A percentile compares a stretch with the other conserved stretches of the same genome.
Conservation (phyloP, 1,139 yeast genomes). For the Geotrichum macrosporum region DNA sequence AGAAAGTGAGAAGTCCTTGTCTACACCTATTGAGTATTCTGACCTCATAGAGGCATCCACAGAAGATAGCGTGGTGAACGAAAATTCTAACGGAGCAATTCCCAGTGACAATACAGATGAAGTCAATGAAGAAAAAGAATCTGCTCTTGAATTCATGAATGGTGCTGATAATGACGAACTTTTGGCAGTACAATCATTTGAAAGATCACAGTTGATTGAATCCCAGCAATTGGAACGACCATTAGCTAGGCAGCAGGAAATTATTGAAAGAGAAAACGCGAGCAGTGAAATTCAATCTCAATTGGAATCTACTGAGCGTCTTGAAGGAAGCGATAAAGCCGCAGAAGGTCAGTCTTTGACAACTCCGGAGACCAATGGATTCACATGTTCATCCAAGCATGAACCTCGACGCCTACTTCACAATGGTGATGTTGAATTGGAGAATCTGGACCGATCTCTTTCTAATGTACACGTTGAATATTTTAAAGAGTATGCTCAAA, state of each 20-base stretch:
- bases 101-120: constrained; percentile 4
- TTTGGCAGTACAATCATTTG: constrained; percentile 41
- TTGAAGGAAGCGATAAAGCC: constrained; percentile 41
- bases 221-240: constrained; percentile 74
- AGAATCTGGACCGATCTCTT: constrained; percentile 59
- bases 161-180: constrained; percentile 28
- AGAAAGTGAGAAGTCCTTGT: not conserved
- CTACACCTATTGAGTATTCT: not conserved
- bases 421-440: constrained; percentile 79
- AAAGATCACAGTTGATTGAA: constrained; percentile 55
- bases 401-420: constrained; percentile 47
- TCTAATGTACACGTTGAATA: constrained; percentile 60
- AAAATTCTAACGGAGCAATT: constrained; percentile 6
- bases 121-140: constrained; percentile 12
- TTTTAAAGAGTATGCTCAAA: constrained; percentile 46
- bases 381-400: not conserved
- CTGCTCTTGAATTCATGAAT: constrained; percentile 11
- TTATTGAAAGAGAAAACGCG: constrained; percentile 48
- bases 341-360: constrained; percentile 10
- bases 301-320: constrained; percentile 1
- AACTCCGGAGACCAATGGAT: constrained; percentile 1
- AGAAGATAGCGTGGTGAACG: constrained; percentile 7
- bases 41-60: not conserved
- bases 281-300: constrained; percentile 24
- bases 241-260: constrained; percentile 73